Evolutionary conservation across 1,284 basidiomycete genomes (phyloP).

Genomic region (Austropuccinia psidii): DNA sequence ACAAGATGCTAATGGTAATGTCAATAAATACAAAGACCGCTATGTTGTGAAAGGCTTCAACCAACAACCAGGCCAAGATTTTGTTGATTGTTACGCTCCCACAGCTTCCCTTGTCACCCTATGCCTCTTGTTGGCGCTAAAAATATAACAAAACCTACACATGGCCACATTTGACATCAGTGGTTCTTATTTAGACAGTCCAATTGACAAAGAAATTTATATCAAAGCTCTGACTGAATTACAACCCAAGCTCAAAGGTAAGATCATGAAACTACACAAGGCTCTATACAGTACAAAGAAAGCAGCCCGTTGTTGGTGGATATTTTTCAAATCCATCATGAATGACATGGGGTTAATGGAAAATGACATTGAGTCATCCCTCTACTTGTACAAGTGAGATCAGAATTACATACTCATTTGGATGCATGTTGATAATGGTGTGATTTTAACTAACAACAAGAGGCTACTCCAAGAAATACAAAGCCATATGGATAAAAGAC

Average conservation of each 20-base stretch:
- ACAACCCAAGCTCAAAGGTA: background rate
- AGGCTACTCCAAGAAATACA: too few relatives aligned
- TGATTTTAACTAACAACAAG: background rate
- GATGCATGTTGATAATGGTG: slow-evolving; percentile 13
- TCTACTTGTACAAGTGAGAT: background rate
- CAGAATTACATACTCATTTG: background rate
- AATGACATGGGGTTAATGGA: background rate
- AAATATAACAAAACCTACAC: background rate
- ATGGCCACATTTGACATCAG: background rate
- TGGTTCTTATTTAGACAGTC: slow-evolving; percentile 11
- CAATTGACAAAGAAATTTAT: slow-evolving; percentile 4
- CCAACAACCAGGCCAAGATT: background rate
- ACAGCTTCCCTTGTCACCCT: background rate
- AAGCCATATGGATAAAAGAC: background rate
- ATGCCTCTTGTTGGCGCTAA: background rate
- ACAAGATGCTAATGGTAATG: background rate
- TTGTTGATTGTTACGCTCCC: background rate
- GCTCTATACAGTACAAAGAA: slow-evolving; percentile 9
- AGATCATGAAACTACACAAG: background rate
- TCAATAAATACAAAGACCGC: background rate
- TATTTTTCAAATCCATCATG: background rate
- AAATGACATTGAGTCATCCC: background rate
- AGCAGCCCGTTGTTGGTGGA: slow-evolving; percentile 15
- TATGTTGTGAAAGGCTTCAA: slow-evolving; percentile 7
- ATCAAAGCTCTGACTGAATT: background rate